Conservation (phyloP, 2,329 filamentous ascomycete species). For the Lecanicillium sp. region DNA sequence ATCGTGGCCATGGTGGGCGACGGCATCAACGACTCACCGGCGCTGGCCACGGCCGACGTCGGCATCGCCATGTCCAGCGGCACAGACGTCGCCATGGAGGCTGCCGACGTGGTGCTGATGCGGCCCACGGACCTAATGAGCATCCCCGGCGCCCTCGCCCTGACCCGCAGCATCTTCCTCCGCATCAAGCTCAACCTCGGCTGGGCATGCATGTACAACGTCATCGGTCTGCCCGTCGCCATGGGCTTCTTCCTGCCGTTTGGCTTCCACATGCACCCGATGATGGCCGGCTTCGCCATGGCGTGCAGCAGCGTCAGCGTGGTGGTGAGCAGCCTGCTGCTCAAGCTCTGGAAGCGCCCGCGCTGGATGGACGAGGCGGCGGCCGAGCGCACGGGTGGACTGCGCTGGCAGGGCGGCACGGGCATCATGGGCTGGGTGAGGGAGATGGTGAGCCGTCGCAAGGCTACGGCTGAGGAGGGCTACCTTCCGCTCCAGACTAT, state of each 20-base stretch:
- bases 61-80: slow-evolving; percentile 90
- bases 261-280: slow-evolving; percentile 80
- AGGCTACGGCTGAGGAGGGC: slow-evolving; percentile 40
- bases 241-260: slow-evolving; percentile 95
- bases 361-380: slow-evolving; percentile 73
- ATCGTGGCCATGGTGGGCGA: slow-evolving; percentile 95
- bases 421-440: slow-evolving; percentile 33
- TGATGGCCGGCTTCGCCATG: slow-evolving; percentile 94
- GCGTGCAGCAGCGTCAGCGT: slow-evolving; percentile 85
- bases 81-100: slow-evolving; percentile 96
- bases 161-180: slow-evolving; percentile 77
- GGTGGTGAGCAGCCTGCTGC: slow-evolving; percentile 70
- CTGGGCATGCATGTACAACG: slow-evolving; percentile 91
- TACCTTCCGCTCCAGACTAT: slow-evolving; percentile 53
- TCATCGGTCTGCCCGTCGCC: slow-evolving; percentile 85
- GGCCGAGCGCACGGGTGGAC: slow-evolving; percentile 47
- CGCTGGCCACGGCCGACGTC: slow-evolving; percentile 83
- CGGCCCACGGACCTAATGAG: slow-evolving; percentile 83
- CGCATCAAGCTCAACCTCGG: slow-evolving; percentile 90
- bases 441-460: slow-evolving; percentile 30
- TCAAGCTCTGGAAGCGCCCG: slow-evolving; percentile 82
- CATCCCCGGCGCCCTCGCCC: slow-evolving; percentile 77
- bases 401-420: slow-evolving; percentile 34
- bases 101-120: slow-evolving; percentile 94
- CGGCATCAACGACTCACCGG: slow-evolving; percentile 96